Conservation (phyloP, 352 stramenopile species). For the Phytophthora palmivora region DNA sequence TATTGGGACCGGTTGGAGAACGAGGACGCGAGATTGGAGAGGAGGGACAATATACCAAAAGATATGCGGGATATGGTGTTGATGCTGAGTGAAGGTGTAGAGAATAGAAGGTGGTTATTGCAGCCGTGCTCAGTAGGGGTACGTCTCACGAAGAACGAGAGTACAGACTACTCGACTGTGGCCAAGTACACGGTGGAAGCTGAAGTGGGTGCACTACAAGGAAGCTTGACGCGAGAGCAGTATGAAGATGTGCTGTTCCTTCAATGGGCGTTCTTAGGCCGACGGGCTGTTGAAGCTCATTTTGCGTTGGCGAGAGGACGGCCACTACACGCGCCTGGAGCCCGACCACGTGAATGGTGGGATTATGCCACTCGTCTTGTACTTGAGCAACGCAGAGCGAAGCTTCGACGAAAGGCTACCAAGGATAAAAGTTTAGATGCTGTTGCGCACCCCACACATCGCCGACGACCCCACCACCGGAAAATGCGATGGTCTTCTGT, state of each 20-base stretch:
- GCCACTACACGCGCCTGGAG: conserved; percentile 54
- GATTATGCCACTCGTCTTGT: conserved; percentile 69
- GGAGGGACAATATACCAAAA: conserved; percentile 35
- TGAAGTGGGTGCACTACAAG: conserved; percentile 52
- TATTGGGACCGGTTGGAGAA: conserved; percentile 75
- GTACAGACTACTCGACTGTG: conserved; percentile 60
- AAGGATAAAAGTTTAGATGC: conserved; percentile 2
- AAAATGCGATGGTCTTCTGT: conserved; percentile 72
- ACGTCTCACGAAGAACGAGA: conserved; percentile 86
- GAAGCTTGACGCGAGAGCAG: conserved; percentile 72
- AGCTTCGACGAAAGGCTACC: conserved; percentile 20
- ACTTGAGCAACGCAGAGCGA: conserved; percentile 44
- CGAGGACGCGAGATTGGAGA: conserved; percentile 45
- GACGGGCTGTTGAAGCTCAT: conserved; percentile 68
- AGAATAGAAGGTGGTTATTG: conserved; percentile 51
- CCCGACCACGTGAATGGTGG: conserved; percentile 73
- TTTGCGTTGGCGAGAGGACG: conserved; percentile 66
- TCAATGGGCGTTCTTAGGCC: conserved; percentile 65
- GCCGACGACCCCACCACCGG: conserved; percentile 23
- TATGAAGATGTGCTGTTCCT: conserved; percentile 87
- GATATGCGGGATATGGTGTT: conserved; percentile 68
- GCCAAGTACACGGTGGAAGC: conserved; percentile 77
- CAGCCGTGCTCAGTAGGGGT: conserved; percentile 59
- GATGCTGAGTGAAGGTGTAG: conserved; percentile 22
- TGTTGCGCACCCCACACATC: conserved; percentile 4